phyloP scores from a whole-genome alignment of 2,329 filamentous ascomycete species.

The Penicillium aurantiogriseum region DNA sequence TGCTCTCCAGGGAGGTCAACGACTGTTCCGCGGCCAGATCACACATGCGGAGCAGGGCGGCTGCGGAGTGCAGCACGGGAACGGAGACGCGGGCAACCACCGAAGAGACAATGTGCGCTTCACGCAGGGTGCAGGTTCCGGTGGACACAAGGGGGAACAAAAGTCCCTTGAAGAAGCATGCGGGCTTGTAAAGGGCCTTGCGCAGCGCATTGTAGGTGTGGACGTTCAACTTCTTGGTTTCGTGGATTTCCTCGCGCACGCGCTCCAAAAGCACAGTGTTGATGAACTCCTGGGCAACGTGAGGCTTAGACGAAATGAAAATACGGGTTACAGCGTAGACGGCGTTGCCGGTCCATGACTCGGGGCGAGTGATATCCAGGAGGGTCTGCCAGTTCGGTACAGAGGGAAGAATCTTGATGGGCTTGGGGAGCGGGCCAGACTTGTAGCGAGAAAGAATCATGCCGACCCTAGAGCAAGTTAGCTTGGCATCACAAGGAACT shows the following conservation, averaged over 20 bases:
- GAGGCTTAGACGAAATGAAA: constrained; percentile 82
- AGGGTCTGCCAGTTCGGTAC: constrained; percentile 91
- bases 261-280: constrained; percentile 82
- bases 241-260: constrained; percentile 90
- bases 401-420: constrained; percentile 93
- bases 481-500: constrained; percentile 1
- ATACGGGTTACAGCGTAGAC: constrained; percentile 87
- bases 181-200: constrained; percentile 88
- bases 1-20: constrained; percentile 71
- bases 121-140: constrained; percentile 85
- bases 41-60: constrained; percentile 85
- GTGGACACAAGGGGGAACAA: constrained; percentile 84
- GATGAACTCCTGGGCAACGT: constrained; percentile 77
- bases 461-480: constrained; percentile 62
- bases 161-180: constrained; percentile 94
- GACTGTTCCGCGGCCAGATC: constrained; percentile 93
- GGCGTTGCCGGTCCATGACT: constrained; percentile 74
- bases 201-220: constrained; percentile 94
- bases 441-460: constrained; percentile 89
- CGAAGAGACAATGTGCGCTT: constrained; percentile 86
- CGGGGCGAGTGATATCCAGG: constrained; percentile 77
- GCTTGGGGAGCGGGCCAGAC: constrained; percentile 93
- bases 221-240: constrained; percentile 92
- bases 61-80: constrained; percentile 87
- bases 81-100: constrained; percentile 83